Conservation (phyloP, 768 basidiomycete species). For the Kockovaella imperatae region DNA sequence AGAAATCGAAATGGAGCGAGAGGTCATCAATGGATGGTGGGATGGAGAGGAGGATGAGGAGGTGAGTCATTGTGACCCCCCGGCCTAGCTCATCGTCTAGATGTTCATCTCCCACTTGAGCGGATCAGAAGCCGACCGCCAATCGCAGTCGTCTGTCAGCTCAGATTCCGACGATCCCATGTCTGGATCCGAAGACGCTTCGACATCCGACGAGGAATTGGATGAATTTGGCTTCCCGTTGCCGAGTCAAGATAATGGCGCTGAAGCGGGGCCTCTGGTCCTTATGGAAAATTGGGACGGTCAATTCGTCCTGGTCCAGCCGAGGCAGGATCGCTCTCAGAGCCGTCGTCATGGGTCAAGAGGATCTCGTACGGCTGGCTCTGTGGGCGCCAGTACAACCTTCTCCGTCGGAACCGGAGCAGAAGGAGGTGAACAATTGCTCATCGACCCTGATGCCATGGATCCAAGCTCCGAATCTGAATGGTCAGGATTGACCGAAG, state of each 20-base stretch:
- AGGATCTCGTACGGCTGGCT: slow-evolving; percentile 26
- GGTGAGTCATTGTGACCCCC: slow-evolving; percentile 10
- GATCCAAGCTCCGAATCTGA: slow-evolving; percentile 16
- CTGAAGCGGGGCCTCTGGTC: slow-evolving; percentile 20
- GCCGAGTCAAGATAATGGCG: slow-evolving; percentile 4
- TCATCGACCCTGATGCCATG: slow-evolving; percentile 33
- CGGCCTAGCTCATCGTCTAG: slow-evolving; percentile 9
- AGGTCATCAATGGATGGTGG: slow-evolving; percentile 16
- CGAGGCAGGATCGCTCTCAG: slow-evolving; percentile 20
- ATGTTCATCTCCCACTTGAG: slow-evolving; percentile 33
- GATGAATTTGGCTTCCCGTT: slow-evolving; percentile 36
- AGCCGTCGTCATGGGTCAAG: slow-evolving; percentile 22
- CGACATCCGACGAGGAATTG: slow-evolving; percentile 20
- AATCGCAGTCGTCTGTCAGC: slow-evolving; percentile 31
- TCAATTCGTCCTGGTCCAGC: slow-evolving; percentile 33
- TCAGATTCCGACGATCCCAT: slow-evolving; percentile 16
- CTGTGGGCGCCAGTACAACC: slow-evolving; percentile 22
- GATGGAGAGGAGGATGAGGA: slow-evolving; percentile 26
- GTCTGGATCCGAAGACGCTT: slow-evolving; percentile 16
- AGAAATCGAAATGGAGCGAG: slow-evolving; percentile 18
- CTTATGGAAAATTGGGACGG: slow-evolving; percentile 42
- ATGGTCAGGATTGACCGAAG: slow-evolving; percentile 28
- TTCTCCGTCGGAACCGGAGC: slow-evolving; percentile 21
- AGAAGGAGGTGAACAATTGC: slow-evolving; percentile 14
- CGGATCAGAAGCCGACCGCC: slow-evolving; percentile 30